Base-by-base conservation (phyloP, 2,329 filamentous ascomycete species). In the Aureobasidium sp. region DNA sequence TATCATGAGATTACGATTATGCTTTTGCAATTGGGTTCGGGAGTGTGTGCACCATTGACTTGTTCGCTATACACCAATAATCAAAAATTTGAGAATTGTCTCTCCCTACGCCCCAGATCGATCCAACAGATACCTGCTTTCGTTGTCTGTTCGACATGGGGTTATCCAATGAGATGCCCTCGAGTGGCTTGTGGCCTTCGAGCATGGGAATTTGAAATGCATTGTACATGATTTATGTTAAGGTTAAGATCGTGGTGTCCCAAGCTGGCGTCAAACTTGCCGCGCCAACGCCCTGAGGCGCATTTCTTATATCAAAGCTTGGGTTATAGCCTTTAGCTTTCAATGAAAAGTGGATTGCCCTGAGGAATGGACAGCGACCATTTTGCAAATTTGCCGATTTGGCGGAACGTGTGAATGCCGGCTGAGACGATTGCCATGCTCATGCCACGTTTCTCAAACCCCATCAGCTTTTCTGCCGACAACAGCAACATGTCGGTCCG, bases 401-500 rank as follows among this genome's bases (percentile, higher is more conserved):
- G 4, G n/a, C 20, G 39, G 26, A 13, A 34, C 9, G 27, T 10
- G 47, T 12, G 5, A 5, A 44, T 5, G 27, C n/a, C 27, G 27
- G 52, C 27, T n/a, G 39, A 56, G 52, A 44, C 52, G 5, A 17
- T 41, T 56, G 52, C 52, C 52, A 56, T 56, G 52, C 52, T 34
- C 39, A 10, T 24, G 27, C 52, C 52, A 56, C 39, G 52, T 56
- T 56, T 37, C 15, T 44, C 17, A 27, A 27, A n/a, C 24, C 20
- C 26, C 20, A 20, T 20, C 52, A 29, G 37, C n/a, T 20, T 50
- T 32, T 12, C 36, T n/a, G 10, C 34, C 27, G 52, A 44, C 26
- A 2, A 44, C 26, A 2, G 13, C n/a, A 10, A 13, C 17, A 50
- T 34, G 44, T 37, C 32, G 32, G n/a, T 12, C n/a, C 29, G 32